Evolutionary conservation across 2,329 filamentous ascomycete species (phyloP), one percentile per base, ranked within the genome.

Genomic region (Dactylonectria estremocensis): DNA sequence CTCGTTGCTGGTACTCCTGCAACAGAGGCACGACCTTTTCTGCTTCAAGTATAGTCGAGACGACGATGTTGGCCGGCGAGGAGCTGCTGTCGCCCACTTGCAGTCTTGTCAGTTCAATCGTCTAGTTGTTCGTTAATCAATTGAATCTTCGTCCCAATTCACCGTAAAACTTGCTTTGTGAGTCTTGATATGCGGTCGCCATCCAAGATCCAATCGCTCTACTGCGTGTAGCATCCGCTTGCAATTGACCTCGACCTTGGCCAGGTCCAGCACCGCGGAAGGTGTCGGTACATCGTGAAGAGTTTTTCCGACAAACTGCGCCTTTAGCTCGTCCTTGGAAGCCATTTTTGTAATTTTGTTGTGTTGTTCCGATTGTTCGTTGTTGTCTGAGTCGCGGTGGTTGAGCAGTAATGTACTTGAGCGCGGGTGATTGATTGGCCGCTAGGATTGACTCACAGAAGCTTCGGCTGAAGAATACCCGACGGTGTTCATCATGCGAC

Each of bases 151-250:
- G 5, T 18, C 4, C 16, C 4, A n/a, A 5, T 28, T n/a, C 3
- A 3, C 1, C 14, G 3, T 9, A 20, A 33, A 50, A 10, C 24
- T n/a, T 37, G 91, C 91, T 83, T 95, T 95, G 78, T 95, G 93
- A 22, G 92, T 94, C 80, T 95, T 95, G 65, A 95, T 89, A 77
- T 95, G 93, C 1, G 91, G 90, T 64, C 93, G 85, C 82, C 93
- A 95, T 9, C 85, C 86, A 16, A 94, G 84, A 0, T 86, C 83
- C 11, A 95, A 80, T 45, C 83, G 80, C 35, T 85, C 77, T 3
- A 88, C 85, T 0, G 91, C 88, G 5, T 89, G 83, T 7, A 93
- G 86, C 91, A 95, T 95, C 35, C 87, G 83, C 63, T 83, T 79
- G 79, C 92, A 95, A 76, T 95, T 94, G 53, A 84, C 82, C 64